Base-by-base conservation (phyloP, 371 early-diverging fungal species). In the Capillidium heterosporum region DNA sequence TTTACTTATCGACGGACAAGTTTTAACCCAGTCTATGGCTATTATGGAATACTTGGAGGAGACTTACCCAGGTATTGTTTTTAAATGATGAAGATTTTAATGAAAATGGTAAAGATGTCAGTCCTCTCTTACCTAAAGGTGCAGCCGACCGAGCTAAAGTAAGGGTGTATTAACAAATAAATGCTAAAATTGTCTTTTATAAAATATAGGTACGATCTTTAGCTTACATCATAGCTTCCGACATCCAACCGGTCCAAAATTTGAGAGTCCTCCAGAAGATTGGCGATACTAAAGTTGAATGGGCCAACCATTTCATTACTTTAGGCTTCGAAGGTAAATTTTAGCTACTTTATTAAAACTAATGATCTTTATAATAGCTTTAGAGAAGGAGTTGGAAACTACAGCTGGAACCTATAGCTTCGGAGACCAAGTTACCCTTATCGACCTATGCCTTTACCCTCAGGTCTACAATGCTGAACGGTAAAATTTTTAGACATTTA, bases 21-120 rank as follows among this genome's bases (percentile, higher is more conserved):
- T 63, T 2, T 43, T 90, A 32, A 67, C 69, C 29, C 84, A 88
- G 66, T 87, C 87, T 5, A 60, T 80, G 47, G 84, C 92, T 24
- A 91, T 93, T 44, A 56, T 90, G 32, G 91, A 94, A 63, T 89
- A 88, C 59, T 67, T 95, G 5, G 93, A 95, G 44, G 91, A 93
- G 57, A 64, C 73, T 13, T 63, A 76, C 56, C 80, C 88, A 10
- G 72, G 79, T 63, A 65, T 40, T 42, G 15, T n/a, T 28, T 1
- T 17, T 35, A 35, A n/a, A 28, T 32, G 21, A n/a, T 15, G 15
- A 43, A 21, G 29, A 27, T 11, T 21, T 46, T 27, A 32, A 43
- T 41, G 17, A 39, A 15, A 32, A 28, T 48, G 21, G 31, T 39
- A 32, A 11, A 13, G 29, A 21, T 56, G 41, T 19, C 1, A 58